A percentile compares a stretch with the other conserved stretches of the same genome.
These are phyloP conservation scores for Auxenochlorella protothecoides DNA, from an alignment of 139 green algal species.

Conservation along the genomic window DNA sequence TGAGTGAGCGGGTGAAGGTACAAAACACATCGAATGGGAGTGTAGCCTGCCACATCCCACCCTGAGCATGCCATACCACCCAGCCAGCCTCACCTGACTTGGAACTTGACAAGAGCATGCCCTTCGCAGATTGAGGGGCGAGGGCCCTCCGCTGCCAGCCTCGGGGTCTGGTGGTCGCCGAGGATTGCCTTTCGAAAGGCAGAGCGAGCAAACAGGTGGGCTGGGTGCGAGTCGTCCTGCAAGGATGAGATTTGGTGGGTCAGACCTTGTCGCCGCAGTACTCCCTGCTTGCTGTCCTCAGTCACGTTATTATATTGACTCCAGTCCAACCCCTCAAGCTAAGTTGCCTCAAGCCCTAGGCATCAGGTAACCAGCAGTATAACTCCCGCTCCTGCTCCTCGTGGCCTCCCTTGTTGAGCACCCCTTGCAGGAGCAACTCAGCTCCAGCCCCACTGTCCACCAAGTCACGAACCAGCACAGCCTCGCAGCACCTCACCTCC, in stretches of 20 bases:
- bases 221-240: constrained; percentile 43
- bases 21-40: no score
- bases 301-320: constrained; percentile 9
- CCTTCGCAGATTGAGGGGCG: constrained; percentile 11
- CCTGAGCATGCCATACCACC: background rate
- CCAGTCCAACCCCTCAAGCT: background rate
- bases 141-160: background rate
- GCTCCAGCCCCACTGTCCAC: constrained; percentile 1
- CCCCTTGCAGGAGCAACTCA: background rate
- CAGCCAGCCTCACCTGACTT: constrained; percentile 18
- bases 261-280: background rate
- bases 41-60: no score
- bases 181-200: constrained; percentile 56
- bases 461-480: no score
- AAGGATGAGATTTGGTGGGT: constrained; percentile 8
- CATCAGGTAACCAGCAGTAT: no score
- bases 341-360: no score
- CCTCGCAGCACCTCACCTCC: no score
- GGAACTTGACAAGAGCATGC: constrained; percentile 41
- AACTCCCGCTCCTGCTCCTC: constrained; percentile 21
- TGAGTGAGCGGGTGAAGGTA: background rate
- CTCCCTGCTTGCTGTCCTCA: background rate
- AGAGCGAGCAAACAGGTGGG: constrained; percentile 34
- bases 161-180: background rate
- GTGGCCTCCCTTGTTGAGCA: background rate